Evolutionary conservation across 164 flowering plant genomes (phyloP).

Genomic region (Nelumbo lutea): DNA sequence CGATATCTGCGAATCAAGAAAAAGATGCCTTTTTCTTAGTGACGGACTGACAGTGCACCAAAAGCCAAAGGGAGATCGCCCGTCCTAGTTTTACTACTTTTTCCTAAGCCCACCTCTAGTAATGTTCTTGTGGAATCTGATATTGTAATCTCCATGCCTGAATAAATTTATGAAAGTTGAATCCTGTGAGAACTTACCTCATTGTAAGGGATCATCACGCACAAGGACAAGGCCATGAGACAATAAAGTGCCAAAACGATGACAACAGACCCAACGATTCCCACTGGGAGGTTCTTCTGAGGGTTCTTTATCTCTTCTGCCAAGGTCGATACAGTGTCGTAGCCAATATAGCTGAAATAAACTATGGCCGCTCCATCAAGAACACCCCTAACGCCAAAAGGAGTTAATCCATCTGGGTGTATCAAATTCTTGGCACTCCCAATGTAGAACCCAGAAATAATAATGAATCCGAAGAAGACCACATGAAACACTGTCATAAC

Average conservation of each 20-base stretch:
- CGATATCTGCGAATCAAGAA: constrained; percentile 37
- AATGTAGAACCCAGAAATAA: constrained; percentile 56
- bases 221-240: constrained; percentile 84
- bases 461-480: constrained; percentile 63
- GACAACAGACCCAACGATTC: constrained; percentile 72
- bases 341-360: constrained; percentile 76
- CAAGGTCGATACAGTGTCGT: constrained; percentile 89
- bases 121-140: too few relatives aligned
- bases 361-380: constrained; percentile 75
- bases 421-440: constrained; percentile 55
- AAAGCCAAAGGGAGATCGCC: neutral
- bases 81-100: too few relatives aligned
- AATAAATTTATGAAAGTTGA: too few relatives aligned
- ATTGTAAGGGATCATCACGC: constrained; percentile 71
- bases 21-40: neutral
- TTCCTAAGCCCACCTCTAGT: too few relatives aligned
- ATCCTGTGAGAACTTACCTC: constrained; percentile 30
- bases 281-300: constrained; percentile 61
- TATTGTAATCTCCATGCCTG: too few relatives aligned
- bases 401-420: constrained; percentile 47
- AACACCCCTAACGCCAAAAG: constrained; percentile 58
- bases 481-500: constrained; percentile 77
- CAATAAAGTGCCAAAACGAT: constrained; percentile 69
- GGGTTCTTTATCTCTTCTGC: constrained; percentile 77
- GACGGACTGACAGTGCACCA: neutral